Evolutionary conservation across 2,329 filamentous ascomycete species (phyloP).

Genomic region (Arthrobotrys conoides): DNA sequence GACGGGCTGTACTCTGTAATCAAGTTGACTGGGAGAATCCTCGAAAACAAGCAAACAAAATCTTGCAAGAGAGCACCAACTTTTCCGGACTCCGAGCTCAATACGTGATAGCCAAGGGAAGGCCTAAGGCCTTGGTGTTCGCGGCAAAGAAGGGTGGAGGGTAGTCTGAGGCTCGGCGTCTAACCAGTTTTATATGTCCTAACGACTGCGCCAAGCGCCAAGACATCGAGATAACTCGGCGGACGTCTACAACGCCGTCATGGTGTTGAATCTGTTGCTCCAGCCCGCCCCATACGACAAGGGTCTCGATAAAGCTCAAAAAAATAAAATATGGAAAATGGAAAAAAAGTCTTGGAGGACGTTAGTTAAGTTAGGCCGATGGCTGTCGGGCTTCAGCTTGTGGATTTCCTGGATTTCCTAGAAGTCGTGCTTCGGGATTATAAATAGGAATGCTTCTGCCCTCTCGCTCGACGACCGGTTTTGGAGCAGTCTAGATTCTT

Average conservation of each 20-base stretch:
- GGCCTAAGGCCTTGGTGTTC: conserved; percentile 41
- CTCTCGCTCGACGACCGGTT: conserved; percentile 32
- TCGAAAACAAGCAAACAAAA: conserved; percentile 25
- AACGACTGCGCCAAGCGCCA: conserved; percentile 35
- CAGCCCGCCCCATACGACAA: conserved; percentile 29
- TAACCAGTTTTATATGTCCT: background rate
- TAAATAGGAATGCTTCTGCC: conserved; percentile 54
- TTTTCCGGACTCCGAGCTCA: conserved; percentile 46
- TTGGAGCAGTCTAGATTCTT: conserved; percentile 51
- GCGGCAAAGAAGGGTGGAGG: conserved; percentile 29
- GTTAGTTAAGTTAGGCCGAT: background rate
- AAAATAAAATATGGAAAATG: conserved; percentile 1
- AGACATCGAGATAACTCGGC: conserved; percentile 57
- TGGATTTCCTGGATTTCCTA: conserved; percentile 12
- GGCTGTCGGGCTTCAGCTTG: conserved; percentile 31
- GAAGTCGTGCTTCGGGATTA: conserved; percentile 30
- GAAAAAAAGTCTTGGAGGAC: conserved; percentile 34
- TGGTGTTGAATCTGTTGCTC: conserved; percentile 40
- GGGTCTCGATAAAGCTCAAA: conserved; percentile 28
- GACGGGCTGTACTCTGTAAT: conserved; percentile 12
- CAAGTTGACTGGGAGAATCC: conserved; percentile 3
- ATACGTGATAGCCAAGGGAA: conserved; percentile 40
- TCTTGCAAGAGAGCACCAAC: conserved; percentile 12
- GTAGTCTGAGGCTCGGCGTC: conserved; percentile 44
- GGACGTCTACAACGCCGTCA: conserved; percentile 54